phyloP scores from a whole-genome alignment of 179 eudicot genomes.

The Silene coronaria region DNA sequence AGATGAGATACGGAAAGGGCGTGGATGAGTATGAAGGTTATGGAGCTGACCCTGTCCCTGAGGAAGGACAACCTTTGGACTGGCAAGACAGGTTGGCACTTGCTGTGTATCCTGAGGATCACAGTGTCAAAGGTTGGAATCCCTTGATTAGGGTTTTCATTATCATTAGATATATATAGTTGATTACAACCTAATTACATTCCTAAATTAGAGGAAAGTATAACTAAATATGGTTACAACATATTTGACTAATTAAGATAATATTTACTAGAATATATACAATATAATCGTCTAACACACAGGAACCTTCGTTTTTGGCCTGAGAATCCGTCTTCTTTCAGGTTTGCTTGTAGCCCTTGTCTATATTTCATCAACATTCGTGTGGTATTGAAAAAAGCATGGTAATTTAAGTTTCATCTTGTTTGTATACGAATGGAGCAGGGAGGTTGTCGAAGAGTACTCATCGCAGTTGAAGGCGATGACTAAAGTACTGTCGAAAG shows the following conservation, averaged over 20 bases:
- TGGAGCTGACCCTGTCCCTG: constrained; percentile 51
- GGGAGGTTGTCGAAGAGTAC: constrained; percentile 19
- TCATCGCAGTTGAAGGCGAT: constrained; percentile 1
- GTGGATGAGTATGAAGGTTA: constrained; percentile 45
- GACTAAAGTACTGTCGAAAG: constrained; percentile 9
- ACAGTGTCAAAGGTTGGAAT: no score
- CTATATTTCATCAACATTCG: no score
- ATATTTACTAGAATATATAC: no score
- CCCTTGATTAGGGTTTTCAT: no score
- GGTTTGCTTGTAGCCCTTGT: not conserved
- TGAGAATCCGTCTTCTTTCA: constrained; percentile 22
- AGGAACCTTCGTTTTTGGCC: constrained; percentile 44
- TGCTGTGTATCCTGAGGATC: constrained; percentile 33
- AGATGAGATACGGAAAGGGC: constrained; percentile 33
- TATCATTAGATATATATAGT: no score
- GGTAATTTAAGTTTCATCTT: not conserved
- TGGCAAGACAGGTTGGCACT: constrained; percentile 48
- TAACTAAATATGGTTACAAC: no score
- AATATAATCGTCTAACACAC: no score
- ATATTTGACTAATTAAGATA: no score
- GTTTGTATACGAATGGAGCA: not conserved
- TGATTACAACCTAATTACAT: no score
- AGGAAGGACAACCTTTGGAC: constrained; percentile 40
- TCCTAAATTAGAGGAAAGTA: no score
- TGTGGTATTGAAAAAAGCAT: no score